These are phyloP conservation scores for Macrolepiota dolichaula DNA, from an alignment of 768 basidiomycete species.

Conservation along the genomic window DNA sequence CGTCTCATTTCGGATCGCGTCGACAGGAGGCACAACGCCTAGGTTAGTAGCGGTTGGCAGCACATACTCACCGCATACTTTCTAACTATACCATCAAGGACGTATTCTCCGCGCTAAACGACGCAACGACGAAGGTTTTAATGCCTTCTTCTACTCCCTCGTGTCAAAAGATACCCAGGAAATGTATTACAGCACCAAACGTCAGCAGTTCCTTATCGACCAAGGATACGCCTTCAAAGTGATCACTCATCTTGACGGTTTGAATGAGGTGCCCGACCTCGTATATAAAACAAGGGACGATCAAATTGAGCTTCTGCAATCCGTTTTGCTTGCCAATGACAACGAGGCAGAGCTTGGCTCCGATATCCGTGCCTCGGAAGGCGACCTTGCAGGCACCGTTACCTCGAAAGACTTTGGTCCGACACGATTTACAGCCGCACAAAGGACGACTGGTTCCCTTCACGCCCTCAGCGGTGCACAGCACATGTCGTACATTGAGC, in stretches of 20 bases:
- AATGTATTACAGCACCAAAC: conserved; percentile 99
- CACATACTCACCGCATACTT: conserved; percentile 7
- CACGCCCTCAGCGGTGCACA: conserved; percentile 84
- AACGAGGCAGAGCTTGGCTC: conserved; percentile 84
- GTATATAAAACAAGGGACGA: conserved; percentile 91
- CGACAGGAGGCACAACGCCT: conserved; percentile 97
- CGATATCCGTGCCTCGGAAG: conserved; percentile 80
- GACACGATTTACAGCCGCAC: conserved; percentile 61
- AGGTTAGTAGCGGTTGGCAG: conserved; percentile 42
- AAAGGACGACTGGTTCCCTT: conserved; percentile 79
- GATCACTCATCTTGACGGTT: conserved; percentile 94
- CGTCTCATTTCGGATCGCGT: conserved; percentile 97
- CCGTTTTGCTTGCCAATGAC: conserved; percentile 89
- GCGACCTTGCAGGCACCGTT: conserved; percentile 81
- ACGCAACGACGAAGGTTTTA: conserved; percentile 98
- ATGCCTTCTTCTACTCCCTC: conserved; percentile 98
- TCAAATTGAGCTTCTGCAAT: conserved; percentile 94
- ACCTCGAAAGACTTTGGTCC: conserved; percentile 87
- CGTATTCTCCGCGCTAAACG: conserved; percentile 97
- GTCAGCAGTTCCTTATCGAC: conserved; percentile 98
- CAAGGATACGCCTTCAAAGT: conserved; percentile 99
- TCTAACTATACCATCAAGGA: conserved; percentile 40
- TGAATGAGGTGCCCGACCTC: conserved; percentile 80
- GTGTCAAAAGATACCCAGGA: conserved; percentile 99
- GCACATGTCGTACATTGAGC: conserved; percentile 91